phyloP scores from a whole-genome alignment of 2,329 filamentous ascomycete species.

The Ceratocystis papillata region DNA sequence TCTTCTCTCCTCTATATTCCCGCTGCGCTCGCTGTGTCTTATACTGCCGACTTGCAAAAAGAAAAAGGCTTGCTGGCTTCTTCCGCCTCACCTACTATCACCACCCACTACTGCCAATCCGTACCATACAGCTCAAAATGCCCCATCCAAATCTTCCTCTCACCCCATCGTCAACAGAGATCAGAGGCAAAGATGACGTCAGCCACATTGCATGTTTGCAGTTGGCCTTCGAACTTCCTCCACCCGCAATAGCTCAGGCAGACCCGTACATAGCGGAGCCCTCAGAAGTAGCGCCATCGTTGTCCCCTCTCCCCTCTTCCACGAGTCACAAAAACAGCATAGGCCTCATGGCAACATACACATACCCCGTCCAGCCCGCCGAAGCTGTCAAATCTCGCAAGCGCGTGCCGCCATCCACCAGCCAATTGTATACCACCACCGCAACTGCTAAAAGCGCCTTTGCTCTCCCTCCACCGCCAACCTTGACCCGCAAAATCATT shows the following conservation, averaged over 20 bases:
- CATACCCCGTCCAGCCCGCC: constrained; percentile 40
- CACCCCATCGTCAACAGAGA: constrained; percentile 73
- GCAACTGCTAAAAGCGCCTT: constrained; percentile 50
- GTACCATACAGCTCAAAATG: constrained; percentile 38
- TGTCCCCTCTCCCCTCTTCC: background rate
- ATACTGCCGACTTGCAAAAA: background rate
- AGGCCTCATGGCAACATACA: constrained; percentile 26
- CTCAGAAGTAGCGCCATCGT: background rate
- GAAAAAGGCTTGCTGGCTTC: background rate
- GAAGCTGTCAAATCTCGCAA: constrained; percentile 45
- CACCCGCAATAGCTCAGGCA: constrained; percentile 52
- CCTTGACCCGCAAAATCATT: constrained; percentile 87
- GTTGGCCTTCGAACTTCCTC: constrained; percentile 62
- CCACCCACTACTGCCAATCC: background rate
- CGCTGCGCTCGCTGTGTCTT: background rate
- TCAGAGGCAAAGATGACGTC: constrained; percentile 59
- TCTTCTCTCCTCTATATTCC: background rate
- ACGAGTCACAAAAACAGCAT: constrained; percentile 9
- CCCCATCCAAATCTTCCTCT: constrained; percentile 56
- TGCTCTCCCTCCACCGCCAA: constrained; percentile 80
- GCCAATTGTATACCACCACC: constrained; percentile 34
- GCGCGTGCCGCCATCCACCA: constrained; percentile 36
- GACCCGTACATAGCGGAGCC: constrained; percentile 39
- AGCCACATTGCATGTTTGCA: constrained; percentile 51
- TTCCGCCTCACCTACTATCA: background rate